Evolutionary conservation across 2,329 filamentous ascomycete genomes (phyloP).

Genomic region (Ceratocystis harringtonii): DNA sequence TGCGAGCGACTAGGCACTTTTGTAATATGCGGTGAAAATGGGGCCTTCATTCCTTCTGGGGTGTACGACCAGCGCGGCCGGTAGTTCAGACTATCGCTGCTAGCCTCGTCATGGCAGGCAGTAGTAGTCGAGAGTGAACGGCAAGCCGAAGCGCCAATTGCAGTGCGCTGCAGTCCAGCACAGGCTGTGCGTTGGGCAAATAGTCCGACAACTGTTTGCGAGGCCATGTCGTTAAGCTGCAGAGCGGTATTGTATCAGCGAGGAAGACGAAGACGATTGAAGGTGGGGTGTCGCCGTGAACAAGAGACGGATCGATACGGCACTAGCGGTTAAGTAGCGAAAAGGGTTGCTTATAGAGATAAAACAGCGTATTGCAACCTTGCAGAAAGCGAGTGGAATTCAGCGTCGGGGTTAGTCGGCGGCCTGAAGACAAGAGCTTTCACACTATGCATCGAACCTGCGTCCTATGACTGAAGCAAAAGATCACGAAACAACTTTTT

Average conservation of each 20-base stretch:
- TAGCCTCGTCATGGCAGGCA: background rate
- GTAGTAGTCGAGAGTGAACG: constrained; percentile 10
- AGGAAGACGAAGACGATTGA: background rate
- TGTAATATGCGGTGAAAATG: constrained; percentile 46
- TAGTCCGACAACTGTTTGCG: background rate
- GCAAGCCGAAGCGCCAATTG: background rate
- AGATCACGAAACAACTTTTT: constrained; percentile 13
- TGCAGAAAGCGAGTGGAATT: background rate
- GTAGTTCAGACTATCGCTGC: constrained; percentile 25
- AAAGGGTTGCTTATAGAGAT: background rate
- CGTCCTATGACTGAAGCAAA: background rate
- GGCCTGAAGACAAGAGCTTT: background rate
- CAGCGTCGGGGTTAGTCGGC: background rate
- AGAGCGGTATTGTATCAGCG: background rate
- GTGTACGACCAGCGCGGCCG: constrained; percentile 60
- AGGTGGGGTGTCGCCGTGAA: constrained; percentile 2
- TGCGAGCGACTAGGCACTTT: constrained; percentile 37
- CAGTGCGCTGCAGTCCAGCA: background rate
- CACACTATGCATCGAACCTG: background rate
- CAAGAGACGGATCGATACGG: too few species aligned
- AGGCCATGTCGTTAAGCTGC: background rate
- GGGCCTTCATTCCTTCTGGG: constrained; percentile 53
- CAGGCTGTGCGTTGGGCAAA: background rate
- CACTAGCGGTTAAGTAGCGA: background rate
- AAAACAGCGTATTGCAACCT: background rate